Percentiles rank a stretch among this genome's conserved stretches.
These are phyloP conservation scores for Zasmidium angulare DNA, from an alignment of 2,329 filamentous ascomycete genomes.

Conservation along the genomic window DNA sequence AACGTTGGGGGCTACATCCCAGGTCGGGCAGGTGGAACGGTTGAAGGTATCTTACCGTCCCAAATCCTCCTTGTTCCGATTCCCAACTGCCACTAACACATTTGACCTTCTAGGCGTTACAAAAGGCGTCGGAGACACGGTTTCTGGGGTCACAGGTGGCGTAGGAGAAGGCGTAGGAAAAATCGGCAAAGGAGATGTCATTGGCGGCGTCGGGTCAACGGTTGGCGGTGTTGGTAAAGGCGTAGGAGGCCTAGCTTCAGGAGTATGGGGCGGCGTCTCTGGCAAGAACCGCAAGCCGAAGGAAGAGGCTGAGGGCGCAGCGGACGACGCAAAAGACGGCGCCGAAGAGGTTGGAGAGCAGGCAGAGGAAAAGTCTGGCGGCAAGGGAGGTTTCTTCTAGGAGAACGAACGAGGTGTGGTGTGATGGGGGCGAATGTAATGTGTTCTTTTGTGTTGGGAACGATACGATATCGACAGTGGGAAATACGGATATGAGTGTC, in stretches of 20 bases:
- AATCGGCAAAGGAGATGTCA: slow-evolving; percentile 45
- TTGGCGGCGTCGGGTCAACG: slow-evolving; percentile 43
- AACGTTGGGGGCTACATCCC: slow-evolving; percentile 38
- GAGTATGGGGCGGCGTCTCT: slow-evolving; percentile 34
- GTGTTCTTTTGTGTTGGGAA: not conserved
- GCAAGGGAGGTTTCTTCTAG: not conserved
- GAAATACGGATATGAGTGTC: no score
- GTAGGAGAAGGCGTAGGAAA: slow-evolving; percentile 48
- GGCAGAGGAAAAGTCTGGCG: slow-evolving; percentile 1
- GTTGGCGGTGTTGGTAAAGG: slow-evolving; percentile 32
- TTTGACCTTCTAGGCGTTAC: no score
- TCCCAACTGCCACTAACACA: no score
- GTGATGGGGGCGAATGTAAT: no score
- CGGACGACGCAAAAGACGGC: slow-evolving; percentile 14
- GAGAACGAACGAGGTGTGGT: not conserved
- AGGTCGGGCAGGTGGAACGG: slow-evolving; percentile 41
- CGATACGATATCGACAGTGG: not conserved
- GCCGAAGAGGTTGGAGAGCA: slow-evolving; percentile 14
- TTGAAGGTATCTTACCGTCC: no score
- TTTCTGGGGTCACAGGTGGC: slow-evolving; percentile 36
- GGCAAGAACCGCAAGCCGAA: slow-evolving; percentile 28
- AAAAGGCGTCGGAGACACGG: slow-evolving; percentile 43
- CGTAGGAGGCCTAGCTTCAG: slow-evolving; percentile 29
- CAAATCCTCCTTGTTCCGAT: no score
- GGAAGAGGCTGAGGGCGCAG: slow-evolving; percentile 11